These are phyloP conservation scores for Capsicum baccatum DNA, from an alignment of 257 asterid genomes.

Conservation along the genomic window DNA sequence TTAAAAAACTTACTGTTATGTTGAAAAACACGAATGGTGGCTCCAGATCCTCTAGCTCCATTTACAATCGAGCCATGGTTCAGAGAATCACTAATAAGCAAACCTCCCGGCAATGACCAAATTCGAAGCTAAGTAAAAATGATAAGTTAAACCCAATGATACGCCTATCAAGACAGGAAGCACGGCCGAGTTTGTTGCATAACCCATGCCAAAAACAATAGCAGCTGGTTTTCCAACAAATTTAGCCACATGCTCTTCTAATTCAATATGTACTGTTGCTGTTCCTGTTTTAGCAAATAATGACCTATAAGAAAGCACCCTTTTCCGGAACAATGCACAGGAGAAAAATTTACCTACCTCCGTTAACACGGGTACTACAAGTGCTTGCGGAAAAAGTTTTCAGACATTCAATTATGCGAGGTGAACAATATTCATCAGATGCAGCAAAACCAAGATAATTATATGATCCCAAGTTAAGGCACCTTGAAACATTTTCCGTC, in stretches of 20 bases:
- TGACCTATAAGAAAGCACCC: background rate
- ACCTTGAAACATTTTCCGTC: background rate
- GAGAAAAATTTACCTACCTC: constrained; percentile 58
- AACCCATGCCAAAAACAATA: constrained; percentile 94
- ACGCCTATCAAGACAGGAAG: constrained; percentile 63
- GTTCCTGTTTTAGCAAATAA: constrained; percentile 58
- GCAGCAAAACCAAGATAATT: constrained; percentile 17
- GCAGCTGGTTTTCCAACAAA: constrained; percentile 94
- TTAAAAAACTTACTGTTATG: constrained; percentile 73
- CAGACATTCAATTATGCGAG: constrained; percentile 49
- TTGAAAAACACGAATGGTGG: constrained; percentile 88
- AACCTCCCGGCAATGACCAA: constrained; percentile 66
- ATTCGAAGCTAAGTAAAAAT: constrained; percentile 25
- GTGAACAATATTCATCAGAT: constrained; percentile 13
- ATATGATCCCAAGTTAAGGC: constrained; percentile 13
- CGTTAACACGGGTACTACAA: constrained; percentile 90
- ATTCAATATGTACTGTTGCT: constrained; percentile 66
- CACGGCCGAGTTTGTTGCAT: constrained; percentile 87
- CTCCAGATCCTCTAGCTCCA: constrained; percentile 99
- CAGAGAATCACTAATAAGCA: constrained; percentile 91
- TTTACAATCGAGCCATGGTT: constrained; percentile 93
- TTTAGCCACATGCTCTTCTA: constrained; percentile 87
- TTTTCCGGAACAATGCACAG: background rate
- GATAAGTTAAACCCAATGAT: background rate
- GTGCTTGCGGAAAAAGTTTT: constrained; percentile 83